Percentiles rank a stretch among this genome's conserved stretches.
These are phyloP conservation scores for Rhodotorula toruloides DNA, from an alignment of 768 basidiomycete species.

Conservation along the genomic window DNA sequence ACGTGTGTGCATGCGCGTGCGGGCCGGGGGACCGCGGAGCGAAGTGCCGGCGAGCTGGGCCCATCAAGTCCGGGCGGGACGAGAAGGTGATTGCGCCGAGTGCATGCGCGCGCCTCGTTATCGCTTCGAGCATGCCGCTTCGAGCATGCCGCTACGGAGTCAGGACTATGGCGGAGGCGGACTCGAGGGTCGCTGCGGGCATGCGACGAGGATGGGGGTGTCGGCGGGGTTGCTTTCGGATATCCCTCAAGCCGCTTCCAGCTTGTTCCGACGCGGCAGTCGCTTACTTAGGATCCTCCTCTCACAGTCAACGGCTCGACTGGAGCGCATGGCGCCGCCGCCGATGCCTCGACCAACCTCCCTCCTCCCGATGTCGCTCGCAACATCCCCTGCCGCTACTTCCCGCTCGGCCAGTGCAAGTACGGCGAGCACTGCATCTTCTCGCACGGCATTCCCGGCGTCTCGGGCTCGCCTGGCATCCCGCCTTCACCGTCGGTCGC, in stretches of 20 bases:
- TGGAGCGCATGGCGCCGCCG: background rate
- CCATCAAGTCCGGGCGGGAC: background rate
- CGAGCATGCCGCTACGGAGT: no score
- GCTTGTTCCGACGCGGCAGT: no score
- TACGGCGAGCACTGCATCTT: slow-evolving; percentile 40
- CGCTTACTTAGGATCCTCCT: background rate
- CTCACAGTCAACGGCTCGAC: background rate
- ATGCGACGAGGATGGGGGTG: no score
- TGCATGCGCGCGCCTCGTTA: background rate
- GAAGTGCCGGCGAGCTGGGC: background rate
- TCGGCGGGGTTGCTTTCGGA: no score
- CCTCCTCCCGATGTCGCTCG: slow-evolving; percentile 39
- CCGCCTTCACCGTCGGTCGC: slow-evolving; percentile 31
- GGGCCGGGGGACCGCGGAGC: background rate
- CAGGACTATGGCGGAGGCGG: no score
- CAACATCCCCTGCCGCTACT: slow-evolving; percentile 40
- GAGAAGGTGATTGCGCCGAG: background rate
- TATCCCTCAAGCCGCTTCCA: no score
- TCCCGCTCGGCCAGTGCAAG: slow-evolving; percentile 38
- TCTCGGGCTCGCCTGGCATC: slow-evolving; percentile 24
- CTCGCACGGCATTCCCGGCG: slow-evolving; percentile 35
- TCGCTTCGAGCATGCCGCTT: no score
- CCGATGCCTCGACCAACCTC: slow-evolving; percentile 11
- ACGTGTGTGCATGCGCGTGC: background rate
- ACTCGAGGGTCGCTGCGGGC: no score